A percentile compares a stretch with the other conserved stretches of the same genome.
phyloP scores from a whole-genome alignment of 1,284 basidiomycete genomes.

The Tylopilus sp. region DNA sequence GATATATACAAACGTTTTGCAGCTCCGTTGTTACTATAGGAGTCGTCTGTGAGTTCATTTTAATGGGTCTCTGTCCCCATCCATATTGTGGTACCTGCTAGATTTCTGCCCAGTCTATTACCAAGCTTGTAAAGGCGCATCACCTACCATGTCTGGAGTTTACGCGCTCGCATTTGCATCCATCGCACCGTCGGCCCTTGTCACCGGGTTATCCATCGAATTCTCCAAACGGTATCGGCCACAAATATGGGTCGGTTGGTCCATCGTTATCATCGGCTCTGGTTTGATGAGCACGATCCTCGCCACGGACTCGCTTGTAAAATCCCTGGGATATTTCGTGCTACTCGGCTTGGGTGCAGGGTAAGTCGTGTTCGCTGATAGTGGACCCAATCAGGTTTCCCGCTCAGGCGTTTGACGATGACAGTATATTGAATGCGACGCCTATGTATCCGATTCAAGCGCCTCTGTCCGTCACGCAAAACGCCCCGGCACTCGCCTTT shows the following conservation, averaged over 20 bases:
- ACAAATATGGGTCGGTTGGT: slow-evolving; percentile 13
- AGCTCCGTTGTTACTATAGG: not conserved
- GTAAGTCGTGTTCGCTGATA: not conserved
- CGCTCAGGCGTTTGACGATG: not conserved
- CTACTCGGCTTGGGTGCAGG: slow-evolving; percentile 8
- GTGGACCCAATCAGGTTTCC: not conserved
- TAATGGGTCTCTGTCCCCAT: too few relatives aligned
- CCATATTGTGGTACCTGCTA: not conserved
- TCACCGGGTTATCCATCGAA: slow-evolving; percentile 6
- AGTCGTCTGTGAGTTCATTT: slow-evolving; percentile 1
- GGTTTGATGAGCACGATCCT: slow-evolving; percentile 7
- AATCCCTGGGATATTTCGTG: not conserved
- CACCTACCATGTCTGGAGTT: slow-evolving; percentile 5
- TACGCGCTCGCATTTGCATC: slow-evolving; percentile 3
- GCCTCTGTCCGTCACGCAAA: slow-evolving; percentile 32
- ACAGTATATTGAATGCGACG: not conserved
- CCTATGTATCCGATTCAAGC: slow-evolving; percentile 34
- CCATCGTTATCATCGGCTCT: not conserved
- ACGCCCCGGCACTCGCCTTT: slow-evolving; percentile 35
- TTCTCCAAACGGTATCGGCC: slow-evolving; percentile 3
- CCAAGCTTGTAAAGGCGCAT: slow-evolving; percentile 12
- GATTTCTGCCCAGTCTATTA: slow-evolving; percentile 14
- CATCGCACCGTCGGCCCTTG: not conserved
- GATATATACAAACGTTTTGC: slow-evolving; percentile 12
- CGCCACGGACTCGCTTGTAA: not conserved